Percentiles rank a stretch among this genome's conserved stretches.
These are phyloP conservation scores for Lizonia empirigonia DNA, from an alignment of 2,329 filamentous ascomycete genomes.

Conservation along the genomic window DNA sequence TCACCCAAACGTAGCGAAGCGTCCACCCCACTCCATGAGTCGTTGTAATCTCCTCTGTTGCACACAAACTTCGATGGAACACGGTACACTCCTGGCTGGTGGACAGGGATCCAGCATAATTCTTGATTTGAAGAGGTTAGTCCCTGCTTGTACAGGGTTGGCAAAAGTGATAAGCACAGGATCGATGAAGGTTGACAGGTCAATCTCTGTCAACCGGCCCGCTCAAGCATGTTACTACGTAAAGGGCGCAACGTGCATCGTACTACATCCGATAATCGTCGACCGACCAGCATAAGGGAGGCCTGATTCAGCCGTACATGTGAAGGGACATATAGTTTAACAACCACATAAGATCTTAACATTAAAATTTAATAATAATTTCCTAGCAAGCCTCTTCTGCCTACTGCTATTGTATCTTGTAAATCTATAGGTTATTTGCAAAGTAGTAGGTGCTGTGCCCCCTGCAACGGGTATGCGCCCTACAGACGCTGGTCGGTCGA, in stretches of 20 bases:
- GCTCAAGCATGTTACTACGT: slow-evolving; percentile 15
- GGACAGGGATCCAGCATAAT: not conserved
- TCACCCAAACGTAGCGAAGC: not conserved
- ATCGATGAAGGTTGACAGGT: slow-evolving; percentile 5
- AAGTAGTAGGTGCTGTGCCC: no score
- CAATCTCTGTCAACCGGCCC: not conserved
- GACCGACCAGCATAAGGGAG: no score
- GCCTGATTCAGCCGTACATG: no score
- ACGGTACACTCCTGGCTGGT: not conserved
- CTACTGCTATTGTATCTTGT: no score
- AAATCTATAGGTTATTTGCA: no score
- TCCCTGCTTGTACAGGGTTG: not conserved
- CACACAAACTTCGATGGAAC: not conserved
- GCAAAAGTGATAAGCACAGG: slow-evolving; percentile 11
- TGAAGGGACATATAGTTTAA: no score
- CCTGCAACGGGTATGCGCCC: no score
- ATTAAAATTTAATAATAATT: no score
- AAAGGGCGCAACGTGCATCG: slow-evolving; percentile 11
- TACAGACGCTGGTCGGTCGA: no score
- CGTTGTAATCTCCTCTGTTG: not conserved
- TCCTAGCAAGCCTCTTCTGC: no score
- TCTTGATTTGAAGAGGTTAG: not conserved
- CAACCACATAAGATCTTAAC: no score
- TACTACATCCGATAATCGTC: no score
- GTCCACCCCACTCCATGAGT: not conserved